Evolutionary conservation across 1,139 yeast genomes (phyloP), one percentile per base, ranked within the genome.

Genomic region (Cylindricascospora bacillispora): DNA sequence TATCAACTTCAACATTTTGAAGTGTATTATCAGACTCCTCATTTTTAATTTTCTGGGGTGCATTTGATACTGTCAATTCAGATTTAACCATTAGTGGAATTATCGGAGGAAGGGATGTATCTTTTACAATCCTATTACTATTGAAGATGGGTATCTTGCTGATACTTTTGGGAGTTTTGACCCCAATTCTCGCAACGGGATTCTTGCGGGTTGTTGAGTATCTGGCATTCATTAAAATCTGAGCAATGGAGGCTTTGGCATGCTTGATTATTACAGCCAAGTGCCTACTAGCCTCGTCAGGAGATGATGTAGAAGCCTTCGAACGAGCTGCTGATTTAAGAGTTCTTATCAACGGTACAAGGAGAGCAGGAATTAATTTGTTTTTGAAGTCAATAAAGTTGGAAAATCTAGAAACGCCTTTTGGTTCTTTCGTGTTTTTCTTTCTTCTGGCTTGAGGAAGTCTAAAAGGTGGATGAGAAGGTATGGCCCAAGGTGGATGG

Each of bases 201-300:
- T n/a, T n/a, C n/a, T n/a, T n/a, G n/a, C n/a, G n/a, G n/a, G n/a
- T n/a, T n/a, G n/a, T n/a, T n/a, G 20, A 14, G 3, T 36, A 36
- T 25, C 80, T 56, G 32, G 74, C 72, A 29, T 65, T 45, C 1
- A 79, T 79, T 37, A 76, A 55, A 1, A 81, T 70, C 40, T 75
- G 78, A 0, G 82, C 81, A 25, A 76, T 74, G 0, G 82, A 67
- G 30, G 70, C 37, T 27, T 50, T 49, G 3, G 56, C 49, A 21
- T 48, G 51, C 22, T 49, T 45, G 43, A 36, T 60, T 45, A 52
- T 49, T 10, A 46, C 38, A 30, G 46, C 39, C 20, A 52, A 29
- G 29, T 49, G 53, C 28, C 34, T 43, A 4, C 49, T 41, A 5
- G 53, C 45, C 21, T 50, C 52, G 26, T 51, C 55, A 2, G 54